Base-by-base conservation (phyloP, 352 stramenopile species). In the Globisporangium nodosum region DNA sequence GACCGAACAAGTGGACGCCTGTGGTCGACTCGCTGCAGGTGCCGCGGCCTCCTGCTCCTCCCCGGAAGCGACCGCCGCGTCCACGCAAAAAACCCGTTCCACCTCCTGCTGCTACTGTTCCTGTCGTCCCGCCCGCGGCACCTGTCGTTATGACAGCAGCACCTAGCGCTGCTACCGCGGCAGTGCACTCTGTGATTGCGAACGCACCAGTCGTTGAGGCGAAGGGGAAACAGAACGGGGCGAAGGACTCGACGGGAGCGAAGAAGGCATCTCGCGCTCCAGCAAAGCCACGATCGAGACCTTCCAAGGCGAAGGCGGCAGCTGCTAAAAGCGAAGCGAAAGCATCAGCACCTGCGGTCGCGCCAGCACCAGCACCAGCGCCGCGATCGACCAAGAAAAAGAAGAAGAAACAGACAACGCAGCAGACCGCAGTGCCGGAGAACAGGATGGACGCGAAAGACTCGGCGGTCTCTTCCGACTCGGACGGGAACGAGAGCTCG, bases 401-500 rank as follows among this genome's bases (percentile, higher is more conserved):
- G 13, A 39, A 16, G 45, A 18, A 51, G 31, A 16, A 8, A 20
- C 16, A 1, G 13, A 6, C 37, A 11, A 5, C 37, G 5, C 37
- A 43, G 37, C 37, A 18, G 37, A 18, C 6, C 2, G 13, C 13
- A 15, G 8, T 12, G 37, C 37, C 37, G 3, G 37, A 43, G 37
- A 43, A 12, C 33, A 20, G 42, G 57, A 39, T 18, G 24, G 20
- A 51, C 12, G 31, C 9, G 20, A 27, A 18, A 18, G 31, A 33
- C 15, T 46, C 40, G 30, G 35, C 40, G 30, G 27, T 33, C 43
- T 31, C 37, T 2, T 54, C 60, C 3, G 40, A 43, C 13, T 56
- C 47, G n/a, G 66, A 60, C 48, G 76, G 77, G 48, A 82, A 78
- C 61, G 68, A 76, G 58, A 85, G 70, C 54, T 81, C 73, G 9